Evolutionary conservation across 2,329 filamentous ascomycete genomes (phyloP), one percentile per base, ranked within the genome.

Genomic region (Sarocladiaceae sp.): DNA sequence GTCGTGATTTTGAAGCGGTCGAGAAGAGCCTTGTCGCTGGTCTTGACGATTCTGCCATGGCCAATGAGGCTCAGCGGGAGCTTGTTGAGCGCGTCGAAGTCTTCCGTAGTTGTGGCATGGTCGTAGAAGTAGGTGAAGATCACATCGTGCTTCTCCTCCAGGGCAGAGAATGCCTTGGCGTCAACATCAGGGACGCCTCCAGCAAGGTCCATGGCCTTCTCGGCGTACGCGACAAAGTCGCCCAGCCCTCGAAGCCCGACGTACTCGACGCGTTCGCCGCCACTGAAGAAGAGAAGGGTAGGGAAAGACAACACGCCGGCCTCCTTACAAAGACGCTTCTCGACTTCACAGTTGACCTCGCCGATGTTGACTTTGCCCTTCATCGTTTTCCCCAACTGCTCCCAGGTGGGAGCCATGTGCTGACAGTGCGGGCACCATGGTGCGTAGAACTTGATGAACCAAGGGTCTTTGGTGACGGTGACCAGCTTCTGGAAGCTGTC

Each of bases 381-480:
- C 87, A 96, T 93, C 58, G 91, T 88, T 60, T 90, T 89, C 34
- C 86, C 86, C 65, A 98, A 80, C 56, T 91, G 85, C 49, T 81
- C 72, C 93, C 93, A 98, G 51, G 82, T 89, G 3, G 93, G 86
- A 27, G 85, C 88, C 75, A 98, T 81, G 29, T 87, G 87, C 66
- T 95, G 87, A 65, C 94, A 98, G 66, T 98, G 93, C 54, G 83
- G 81, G 63, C 93, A 98, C 93, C 91, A 97, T 5, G 93, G 94
- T 15, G 88, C 90, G 62, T 96, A 97, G 62, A 98, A 97, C 65
- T 98, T 98, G 73, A 98, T 82, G 59, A 98, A 96, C 93, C 93
- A 98, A 5, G 90, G 84, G 50, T 97, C 89, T 51, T 86, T 80
- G 0, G 88, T 89, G 61, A 83, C 85, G 3, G 88, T 95, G 37